Evolutionary conservation across 2,329 filamentous ascomycete genomes (phyloP).

Genomic region (Biscogniauxia sp.): DNA sequence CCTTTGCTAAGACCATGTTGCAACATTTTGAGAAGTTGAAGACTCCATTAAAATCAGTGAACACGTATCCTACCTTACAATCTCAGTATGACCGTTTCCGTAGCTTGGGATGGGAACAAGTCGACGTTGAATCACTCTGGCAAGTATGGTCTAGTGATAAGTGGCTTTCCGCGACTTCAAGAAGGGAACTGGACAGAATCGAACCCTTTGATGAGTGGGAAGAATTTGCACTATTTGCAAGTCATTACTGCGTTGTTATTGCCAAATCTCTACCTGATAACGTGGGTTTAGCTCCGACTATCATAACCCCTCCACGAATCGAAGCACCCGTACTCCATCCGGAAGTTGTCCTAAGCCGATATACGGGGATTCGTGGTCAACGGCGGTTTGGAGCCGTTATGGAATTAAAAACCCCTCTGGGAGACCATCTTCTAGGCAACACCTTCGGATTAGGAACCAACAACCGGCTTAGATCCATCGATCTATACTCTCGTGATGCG

Average conservation of each 20-base stretch:
- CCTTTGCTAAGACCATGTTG: slow-evolving; percentile 85
- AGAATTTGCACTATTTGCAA: slow-evolving; percentile 80
- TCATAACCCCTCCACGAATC: not conserved
- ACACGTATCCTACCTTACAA: slow-evolving; percentile 63
- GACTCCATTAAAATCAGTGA: slow-evolving; percentile 73
- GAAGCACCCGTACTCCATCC: slow-evolving; percentile 3
- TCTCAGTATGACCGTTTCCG: slow-evolving; percentile 69
- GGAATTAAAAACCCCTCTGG: slow-evolving; percentile 36
- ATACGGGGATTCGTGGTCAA: slow-evolving; percentile 41
- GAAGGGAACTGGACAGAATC: slow-evolving; percentile 61
- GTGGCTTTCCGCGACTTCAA: slow-evolving; percentile 61
- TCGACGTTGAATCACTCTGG: slow-evolving; percentile 71
- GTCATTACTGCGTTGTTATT: slow-evolving; percentile 78
- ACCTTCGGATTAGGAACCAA: slow-evolving; percentile 45
- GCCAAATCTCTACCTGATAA: slow-evolving; percentile 45
- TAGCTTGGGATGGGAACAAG: slow-evolving; percentile 63
- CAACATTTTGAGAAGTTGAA: slow-evolving; percentile 77
- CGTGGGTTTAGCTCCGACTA: not conserved
- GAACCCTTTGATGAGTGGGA: slow-evolving; percentile 97
- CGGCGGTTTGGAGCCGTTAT: slow-evolving; percentile 62
- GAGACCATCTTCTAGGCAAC: slow-evolving; percentile 44
- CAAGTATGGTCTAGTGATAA: slow-evolving; percentile 71
- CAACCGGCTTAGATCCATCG: slow-evolving; percentile 47
- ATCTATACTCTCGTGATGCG: slow-evolving; percentile 42
- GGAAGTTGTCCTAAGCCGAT: slow-evolving; percentile 34